phyloP scores from a whole-genome alignment of 257 asterid species.

The Pogostemon cablin region DNA sequence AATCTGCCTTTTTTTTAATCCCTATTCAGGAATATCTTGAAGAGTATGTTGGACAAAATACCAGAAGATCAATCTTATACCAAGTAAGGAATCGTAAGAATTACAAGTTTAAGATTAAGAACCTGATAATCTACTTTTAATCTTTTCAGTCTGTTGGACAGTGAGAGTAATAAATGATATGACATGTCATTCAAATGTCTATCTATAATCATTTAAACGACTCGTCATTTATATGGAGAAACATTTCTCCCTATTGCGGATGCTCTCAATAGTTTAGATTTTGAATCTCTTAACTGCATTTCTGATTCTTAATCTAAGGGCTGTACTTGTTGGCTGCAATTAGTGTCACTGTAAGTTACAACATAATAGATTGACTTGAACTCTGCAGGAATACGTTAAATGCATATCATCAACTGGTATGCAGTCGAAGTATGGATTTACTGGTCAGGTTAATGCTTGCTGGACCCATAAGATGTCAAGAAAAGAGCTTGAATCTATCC shows the following conservation, averaged over 20 bases:
- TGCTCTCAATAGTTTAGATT: background rate
- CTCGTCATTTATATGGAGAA: no score
- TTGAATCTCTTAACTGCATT: background rate
- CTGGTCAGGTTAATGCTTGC: conserved; percentile 94
- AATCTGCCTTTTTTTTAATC: background rate
- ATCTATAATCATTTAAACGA: no score
- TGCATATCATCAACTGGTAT: conserved; percentile 86
- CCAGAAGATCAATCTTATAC: conserved; percentile 81
- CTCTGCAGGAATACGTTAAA: conserved; percentile 85
- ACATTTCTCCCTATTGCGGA: background rate
- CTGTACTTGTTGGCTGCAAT: background rate
- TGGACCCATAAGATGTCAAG: conserved; percentile 82
- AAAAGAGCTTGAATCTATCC: conserved; percentile 71
- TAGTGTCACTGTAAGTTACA: background rate
- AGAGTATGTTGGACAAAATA: conserved; percentile 70
- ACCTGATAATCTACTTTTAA: conserved; percentile 4
- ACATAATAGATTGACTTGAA: conserved; percentile 13
- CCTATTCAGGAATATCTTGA: conserved; percentile 82
- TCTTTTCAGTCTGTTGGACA: background rate
- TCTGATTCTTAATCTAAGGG: background rate
- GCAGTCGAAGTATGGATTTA: conserved; percentile 90
- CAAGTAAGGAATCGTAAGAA: conserved; percentile 61
- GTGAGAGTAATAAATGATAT: no score
- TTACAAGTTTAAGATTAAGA: conserved; percentile 14
- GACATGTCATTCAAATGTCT: no score